Conservation (phyloP, 306 rosid genomes). For the Dalbergia cochinchinensis region DNA sequence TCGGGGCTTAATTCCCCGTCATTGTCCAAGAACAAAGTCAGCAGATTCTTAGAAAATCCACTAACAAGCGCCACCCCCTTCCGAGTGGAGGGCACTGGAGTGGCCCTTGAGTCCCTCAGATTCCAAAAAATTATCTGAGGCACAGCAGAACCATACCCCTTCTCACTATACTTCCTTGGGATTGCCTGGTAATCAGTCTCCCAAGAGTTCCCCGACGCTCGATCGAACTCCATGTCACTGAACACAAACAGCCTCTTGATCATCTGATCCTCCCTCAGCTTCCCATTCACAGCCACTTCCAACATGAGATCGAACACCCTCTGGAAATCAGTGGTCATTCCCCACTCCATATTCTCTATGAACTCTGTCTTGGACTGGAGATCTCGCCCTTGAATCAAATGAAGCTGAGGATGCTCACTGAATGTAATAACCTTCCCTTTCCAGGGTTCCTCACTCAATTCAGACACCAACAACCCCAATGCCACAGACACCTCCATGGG, state of each 20-base stretch:
- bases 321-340: slow-evolving; percentile 63
- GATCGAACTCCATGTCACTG: slow-evolving; percentile 83
- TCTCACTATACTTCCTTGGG: slow-evolving; percentile 56
- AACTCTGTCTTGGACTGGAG: slow-evolving; percentile 54
- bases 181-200: slow-evolving; percentile 77
- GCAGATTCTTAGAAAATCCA: slow-evolving; percentile 79
- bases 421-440: slow-evolving; percentile 71
- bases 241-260: slow-evolving; percentile 71
- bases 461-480: slow-evolving; percentile 70
- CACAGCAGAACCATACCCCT: slow-evolving; percentile 60
- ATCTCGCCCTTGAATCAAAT: slow-evolving; percentile 59
- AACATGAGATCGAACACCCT: slow-evolving; percentile 68
- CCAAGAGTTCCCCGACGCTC: slow-evolving; percentile 58
- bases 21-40: slow-evolving; percentile 63
- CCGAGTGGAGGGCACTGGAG: slow-evolving; percentile 59
- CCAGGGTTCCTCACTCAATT: slow-evolving; percentile 71
- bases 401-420: slow-evolving; percentile 61
- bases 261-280: slow-evolving; percentile 64
- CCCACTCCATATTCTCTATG: slow-evolving; percentile 55
- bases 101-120: slow-evolving; percentile 62
- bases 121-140: slow-evolving; percentile 85
- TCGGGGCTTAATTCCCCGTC: slow-evolving; percentile 55
- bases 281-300: slow-evolving; percentile 68
- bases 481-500: slow-evolving; percentile 75
- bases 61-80: slow-evolving; percentile 76